Percentiles rank a stretch among this genome's conserved stretches.
These are phyloP conservation scores for Septoria petroselini DNA, from an alignment of 2,329 filamentous ascomycete genomes.

Conservation along the genomic window DNA sequence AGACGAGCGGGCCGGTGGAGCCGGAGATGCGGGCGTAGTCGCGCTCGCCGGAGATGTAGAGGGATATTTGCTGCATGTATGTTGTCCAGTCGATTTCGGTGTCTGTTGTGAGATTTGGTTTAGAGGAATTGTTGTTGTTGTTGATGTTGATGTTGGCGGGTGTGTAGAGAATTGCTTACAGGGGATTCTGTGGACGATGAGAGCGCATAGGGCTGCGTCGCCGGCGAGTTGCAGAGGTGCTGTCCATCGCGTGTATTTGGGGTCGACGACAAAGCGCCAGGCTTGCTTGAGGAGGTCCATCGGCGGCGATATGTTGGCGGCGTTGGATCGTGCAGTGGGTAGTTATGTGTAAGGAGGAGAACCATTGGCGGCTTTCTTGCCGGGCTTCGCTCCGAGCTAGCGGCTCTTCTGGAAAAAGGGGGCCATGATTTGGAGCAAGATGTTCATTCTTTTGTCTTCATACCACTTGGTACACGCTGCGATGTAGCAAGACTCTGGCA, in stretches of 20 bases:
- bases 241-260: conserved; percentile 60
- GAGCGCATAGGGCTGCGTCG: conserved; percentile 68
- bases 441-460: too few relatives aligned
- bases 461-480: too few relatives aligned
- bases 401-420: background rate
- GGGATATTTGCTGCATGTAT: conserved; percentile 89
- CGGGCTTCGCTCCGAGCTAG: background rate
- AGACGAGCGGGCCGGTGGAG: conserved; percentile 88
- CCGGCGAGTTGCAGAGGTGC: conserved; percentile 63
- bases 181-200: conserved; percentile 77
- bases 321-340: too few relatives aligned
- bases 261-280: conserved; percentile 50
- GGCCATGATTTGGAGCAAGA: too few relatives aligned
- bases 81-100: conserved; percentile 98
- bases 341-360: conserved; percentile 1
- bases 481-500: too few relatives aligned
- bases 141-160: background rate
- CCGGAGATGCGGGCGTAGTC: conserved; percentile 85
- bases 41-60: conserved; percentile 78
- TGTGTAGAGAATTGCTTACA: conserved; percentile 62
- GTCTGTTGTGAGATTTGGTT: conserved; percentile 57
- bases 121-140: background rate
- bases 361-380: background rate
- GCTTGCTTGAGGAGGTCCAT: conserved; percentile 41
- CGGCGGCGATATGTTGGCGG: conserved; percentile 3